These are phyloP conservation scores for Annulohypoxylon truncatum DNA, from an alignment of 2,329 filamentous ascomycete genomes.

Conservation along the genomic window DNA sequence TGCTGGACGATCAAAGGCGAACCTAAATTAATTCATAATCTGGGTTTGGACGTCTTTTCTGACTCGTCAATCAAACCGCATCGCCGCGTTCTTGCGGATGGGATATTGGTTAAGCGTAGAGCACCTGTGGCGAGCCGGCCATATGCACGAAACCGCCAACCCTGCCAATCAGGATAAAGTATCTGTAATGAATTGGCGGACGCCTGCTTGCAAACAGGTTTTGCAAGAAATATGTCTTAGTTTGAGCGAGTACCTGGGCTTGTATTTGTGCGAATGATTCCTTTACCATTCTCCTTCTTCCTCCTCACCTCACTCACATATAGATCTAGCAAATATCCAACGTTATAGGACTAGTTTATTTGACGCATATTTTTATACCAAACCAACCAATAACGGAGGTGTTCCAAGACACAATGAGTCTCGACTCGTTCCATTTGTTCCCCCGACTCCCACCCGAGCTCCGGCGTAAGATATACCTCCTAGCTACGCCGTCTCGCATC, in stretches of 20 bases:
- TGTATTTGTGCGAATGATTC: background rate
- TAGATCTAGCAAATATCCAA: background rate
- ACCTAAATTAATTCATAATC: too few relatives aligned
- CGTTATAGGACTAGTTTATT: background rate
- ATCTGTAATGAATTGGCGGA: background rate
- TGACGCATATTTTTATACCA: background rate
- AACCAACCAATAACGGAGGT: background rate
- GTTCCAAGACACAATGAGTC: background rate
- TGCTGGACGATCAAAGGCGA: too few relatives aligned
- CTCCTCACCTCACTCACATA: too few relatives aligned
- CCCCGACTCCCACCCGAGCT: conserved; percentile 14
- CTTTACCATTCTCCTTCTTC: too few relatives aligned
- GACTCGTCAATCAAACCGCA: background rate
- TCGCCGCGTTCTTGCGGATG: background rate
- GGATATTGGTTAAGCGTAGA: background rate
- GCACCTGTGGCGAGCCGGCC: background rate
- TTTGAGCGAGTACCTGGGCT: background rate
- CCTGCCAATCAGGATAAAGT: background rate
- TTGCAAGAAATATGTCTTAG: background rate
- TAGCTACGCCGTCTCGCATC: conserved; percentile 25
- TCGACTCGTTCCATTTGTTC: conserved; percentile 14
- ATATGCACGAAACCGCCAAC: background rate
- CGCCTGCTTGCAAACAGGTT: background rate
- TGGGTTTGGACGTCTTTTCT: background rate
- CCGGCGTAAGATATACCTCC: conserved; percentile 14